These are phyloP conservation scores for Theobroma cacao DNA, from an alignment of 345 rosid genomes.

Conservation along the genomic window DNA sequence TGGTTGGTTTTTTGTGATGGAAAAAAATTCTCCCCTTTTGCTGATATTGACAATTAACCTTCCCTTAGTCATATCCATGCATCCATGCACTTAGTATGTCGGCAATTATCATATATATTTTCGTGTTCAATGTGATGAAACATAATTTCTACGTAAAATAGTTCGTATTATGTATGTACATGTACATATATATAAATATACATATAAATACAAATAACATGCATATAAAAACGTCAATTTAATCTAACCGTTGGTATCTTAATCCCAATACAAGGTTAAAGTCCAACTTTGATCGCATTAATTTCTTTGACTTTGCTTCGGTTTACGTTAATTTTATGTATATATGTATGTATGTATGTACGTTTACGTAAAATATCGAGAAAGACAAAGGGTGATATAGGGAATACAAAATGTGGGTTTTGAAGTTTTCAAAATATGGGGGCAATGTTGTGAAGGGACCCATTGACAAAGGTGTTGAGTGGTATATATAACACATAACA, in stretches of 20 bases:
- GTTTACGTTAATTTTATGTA: neutral
- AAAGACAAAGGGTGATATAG: neutral
- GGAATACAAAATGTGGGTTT: neutral
- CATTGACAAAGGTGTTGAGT: neutral
- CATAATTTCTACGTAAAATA: neutral
- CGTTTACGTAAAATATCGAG: neutral
- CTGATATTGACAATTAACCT: neutral
- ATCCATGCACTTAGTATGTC: neutral
- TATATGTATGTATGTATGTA: neutral
- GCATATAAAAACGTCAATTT: too few relatives aligned
- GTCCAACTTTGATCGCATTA: too few relatives aligned
- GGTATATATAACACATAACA: neutral
- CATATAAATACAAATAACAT: too few relatives aligned
- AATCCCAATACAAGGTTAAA: too few relatives aligned
- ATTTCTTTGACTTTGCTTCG: too few relatives aligned
- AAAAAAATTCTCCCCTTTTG: too few relatives aligned
- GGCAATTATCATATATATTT: neutral
- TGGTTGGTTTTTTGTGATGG: too few relatives aligned
- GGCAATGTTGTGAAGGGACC: neutral
- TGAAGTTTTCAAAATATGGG: neutral
- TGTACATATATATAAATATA: neutral
- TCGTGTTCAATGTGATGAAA: neutral
- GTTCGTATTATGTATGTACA: neutral
- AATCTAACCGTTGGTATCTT: too few relatives aligned
- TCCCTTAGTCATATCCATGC: neutral